These are phyloP conservation scores for Triticum urartu DNA, from an alignment of 176 grass and related monocot species.

Conservation along the genomic window DNA sequence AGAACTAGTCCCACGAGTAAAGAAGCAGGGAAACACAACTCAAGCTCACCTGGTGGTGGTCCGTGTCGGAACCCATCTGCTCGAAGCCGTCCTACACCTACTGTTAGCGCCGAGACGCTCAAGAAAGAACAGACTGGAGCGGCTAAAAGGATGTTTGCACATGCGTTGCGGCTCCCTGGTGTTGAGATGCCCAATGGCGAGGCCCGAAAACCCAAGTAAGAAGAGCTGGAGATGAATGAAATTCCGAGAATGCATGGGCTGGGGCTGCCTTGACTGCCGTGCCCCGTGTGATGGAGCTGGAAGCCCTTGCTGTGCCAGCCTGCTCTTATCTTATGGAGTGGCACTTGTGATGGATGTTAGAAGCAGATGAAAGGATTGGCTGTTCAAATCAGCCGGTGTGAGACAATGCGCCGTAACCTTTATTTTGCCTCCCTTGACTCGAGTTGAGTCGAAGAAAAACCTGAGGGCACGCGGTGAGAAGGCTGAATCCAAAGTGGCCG, in stretches of 20 bases:
- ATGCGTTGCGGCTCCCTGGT: conserved; percentile 55
- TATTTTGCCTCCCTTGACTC: neutral
- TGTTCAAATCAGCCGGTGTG: neutral
- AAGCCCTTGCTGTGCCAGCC: neutral
- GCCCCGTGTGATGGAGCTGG: neutral
- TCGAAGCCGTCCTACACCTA: conserved; percentile 13
- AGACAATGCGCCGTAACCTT: neutral
- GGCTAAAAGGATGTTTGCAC: conserved; percentile 89
- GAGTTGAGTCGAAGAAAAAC: neutral
- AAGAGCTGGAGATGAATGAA: neutral
- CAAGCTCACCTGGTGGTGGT: neutral
- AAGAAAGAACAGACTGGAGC: conserved; percentile 80
- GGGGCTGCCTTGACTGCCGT: neutral
- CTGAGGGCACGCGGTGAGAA: neutral
- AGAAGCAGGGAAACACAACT: conserved; percentile 25
- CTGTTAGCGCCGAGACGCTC: conserved; percentile 45
- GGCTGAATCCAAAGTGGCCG: neutral
- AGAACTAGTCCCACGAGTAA: neutral
- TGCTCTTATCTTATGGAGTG: neutral
- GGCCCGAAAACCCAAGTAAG: conserved; percentile 33
- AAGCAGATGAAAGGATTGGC: neutral
- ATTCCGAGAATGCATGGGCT: neutral
- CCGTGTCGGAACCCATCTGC: neutral
- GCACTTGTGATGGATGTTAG: neutral
- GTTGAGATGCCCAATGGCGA: conserved; percentile 30